These are phyloP conservation scores for Inonotus hispidus DNA, from an alignment of 1,284 basidiomycete species.

Conservation along the genomic window DNA sequence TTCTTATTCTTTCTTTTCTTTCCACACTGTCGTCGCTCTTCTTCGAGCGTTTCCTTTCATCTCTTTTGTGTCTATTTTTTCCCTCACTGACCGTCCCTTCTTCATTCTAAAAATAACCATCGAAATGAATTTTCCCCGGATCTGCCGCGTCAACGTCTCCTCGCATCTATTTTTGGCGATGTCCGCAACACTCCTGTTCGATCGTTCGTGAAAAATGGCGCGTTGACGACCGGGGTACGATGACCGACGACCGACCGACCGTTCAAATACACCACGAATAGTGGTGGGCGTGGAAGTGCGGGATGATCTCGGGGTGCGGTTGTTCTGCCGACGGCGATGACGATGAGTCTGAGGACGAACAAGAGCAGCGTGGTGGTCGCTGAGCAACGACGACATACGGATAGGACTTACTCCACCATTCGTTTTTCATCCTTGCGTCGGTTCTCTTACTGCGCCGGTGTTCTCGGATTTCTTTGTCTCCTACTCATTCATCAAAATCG, in stretches of 20 bases:
- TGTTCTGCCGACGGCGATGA: slow-evolving; percentile 14
- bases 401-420: neutral
- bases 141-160: neutral
- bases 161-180: neutral
- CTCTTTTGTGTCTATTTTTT: neutral
- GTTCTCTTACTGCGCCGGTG: neutral
- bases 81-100: neutral
- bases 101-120: neutral
- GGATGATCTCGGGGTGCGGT: slow-evolving; percentile 13
- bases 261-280: neutral
- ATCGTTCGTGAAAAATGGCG: neutral
- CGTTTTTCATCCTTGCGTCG: neutral
- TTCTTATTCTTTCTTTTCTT: neutral
- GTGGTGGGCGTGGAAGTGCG: slow-evolving; percentile 19
- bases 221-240: neutral
- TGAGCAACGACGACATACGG: neutral
- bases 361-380: neutral
- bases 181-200: neutral
- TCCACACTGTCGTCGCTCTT: neutral
- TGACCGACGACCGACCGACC: neutral
- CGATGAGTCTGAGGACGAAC: slow-evolving; percentile 6
- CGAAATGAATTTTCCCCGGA: neutral
- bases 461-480: neutral
- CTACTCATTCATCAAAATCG: neutral
- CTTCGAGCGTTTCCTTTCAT: neutral